phyloP scores from a whole-genome alignment of 306 rosid species.

The Astragalus membranaceus region DNA sequence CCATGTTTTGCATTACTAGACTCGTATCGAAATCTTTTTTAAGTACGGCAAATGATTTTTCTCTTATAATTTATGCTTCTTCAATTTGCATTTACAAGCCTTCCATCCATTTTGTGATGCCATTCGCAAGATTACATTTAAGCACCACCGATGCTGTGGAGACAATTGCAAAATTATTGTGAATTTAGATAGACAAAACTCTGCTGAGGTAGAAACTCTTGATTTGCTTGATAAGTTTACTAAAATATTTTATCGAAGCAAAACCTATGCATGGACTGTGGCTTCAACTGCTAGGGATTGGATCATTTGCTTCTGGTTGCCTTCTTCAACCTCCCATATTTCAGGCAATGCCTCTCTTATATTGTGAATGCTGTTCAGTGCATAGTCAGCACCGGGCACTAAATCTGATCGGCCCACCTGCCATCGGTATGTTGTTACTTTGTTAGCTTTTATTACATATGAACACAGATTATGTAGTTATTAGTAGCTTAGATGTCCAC shows the following conservation, averaged over 20 bases:
- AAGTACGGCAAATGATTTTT: background rate
- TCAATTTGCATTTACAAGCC: slow-evolving; percentile 7
- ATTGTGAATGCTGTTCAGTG: slow-evolving; percentile 72
- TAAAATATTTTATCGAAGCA: background rate
- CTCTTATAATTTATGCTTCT: background rate
- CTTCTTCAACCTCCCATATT: slow-evolving; percentile 51
- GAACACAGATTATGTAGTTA: background rate
- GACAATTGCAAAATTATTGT: slow-evolving; percentile 8
- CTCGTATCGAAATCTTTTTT: background rate
- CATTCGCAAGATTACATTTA: slow-evolving; percentile 3
- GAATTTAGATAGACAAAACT: background rate
- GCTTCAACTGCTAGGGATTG: slow-evolving; percentile 26
- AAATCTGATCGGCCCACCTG: slow-evolving; percentile 70
- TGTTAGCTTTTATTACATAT: background rate
- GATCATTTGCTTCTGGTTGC: slow-evolving; percentile 19
- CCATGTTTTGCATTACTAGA: slow-evolving; percentile 7
- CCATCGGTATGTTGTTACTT: slow-evolving; percentile 12
- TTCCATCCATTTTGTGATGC: slow-evolving; percentile 13
- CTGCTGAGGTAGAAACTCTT: background rate
- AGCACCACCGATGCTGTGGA: slow-evolving; percentile 13
- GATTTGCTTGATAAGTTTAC: slow-evolving; percentile 13
- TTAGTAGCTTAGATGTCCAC: background rate
- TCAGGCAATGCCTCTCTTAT: slow-evolving; percentile 81
- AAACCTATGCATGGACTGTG: slow-evolving; percentile 34
- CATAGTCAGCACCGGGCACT: slow-evolving; percentile 78